Evolutionary conservation across 2,329 filamentous ascomycete species (phyloP), one percentile per base, ranked within the genome.

Genomic region (Colletotrichum kahawae): DNA sequence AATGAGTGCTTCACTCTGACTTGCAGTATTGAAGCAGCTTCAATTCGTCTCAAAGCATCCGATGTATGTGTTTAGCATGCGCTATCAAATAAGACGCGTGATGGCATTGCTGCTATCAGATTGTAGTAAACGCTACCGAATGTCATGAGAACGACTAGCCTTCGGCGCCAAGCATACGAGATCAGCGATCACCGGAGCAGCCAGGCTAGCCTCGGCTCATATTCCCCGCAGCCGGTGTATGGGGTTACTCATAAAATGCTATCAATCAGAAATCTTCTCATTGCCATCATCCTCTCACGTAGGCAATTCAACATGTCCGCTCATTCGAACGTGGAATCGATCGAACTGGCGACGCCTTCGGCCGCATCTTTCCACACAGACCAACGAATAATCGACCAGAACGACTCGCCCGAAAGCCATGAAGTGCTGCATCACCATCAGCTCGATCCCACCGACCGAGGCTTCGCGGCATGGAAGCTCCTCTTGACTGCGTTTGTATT

Each of bases 401-500:
- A 33, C 1, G 48, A 27, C 5, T 51, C 67, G 6, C 51, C 29
- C 9, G 67, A 51, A 51, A 51, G 60, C 24, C 67, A 69, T 21
- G 56, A 56, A 6, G 43, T 24, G 3, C 34, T 62, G 14, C 67
- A 69, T 34, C 67, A 69, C 9, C 73, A 69, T 27, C 67, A 69
- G 27, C 73, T 79, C n/a, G 65, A 76, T 6, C 80, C 80, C 10
- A 63, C 76, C 1, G 80, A 82, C 62, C 63, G 80, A 27, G 80
- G 80, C 16, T 13, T 76, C 24, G 77, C 77, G 24, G 80, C 80
- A 16, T 81, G 80, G 79, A 78, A 51, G 34, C 54, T 82, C 7
- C 76, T 81, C n/a, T 65, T 70, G 57, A 78, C 77, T 16, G 77
- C 76, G 18, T 82, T 81, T 60, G 63, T 81, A n/a, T 79, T 82